Evolutionary conservation across 2,329 filamentous ascomycete genomes (phyloP).

Genomic region (Botrytis fragariae): DNA sequence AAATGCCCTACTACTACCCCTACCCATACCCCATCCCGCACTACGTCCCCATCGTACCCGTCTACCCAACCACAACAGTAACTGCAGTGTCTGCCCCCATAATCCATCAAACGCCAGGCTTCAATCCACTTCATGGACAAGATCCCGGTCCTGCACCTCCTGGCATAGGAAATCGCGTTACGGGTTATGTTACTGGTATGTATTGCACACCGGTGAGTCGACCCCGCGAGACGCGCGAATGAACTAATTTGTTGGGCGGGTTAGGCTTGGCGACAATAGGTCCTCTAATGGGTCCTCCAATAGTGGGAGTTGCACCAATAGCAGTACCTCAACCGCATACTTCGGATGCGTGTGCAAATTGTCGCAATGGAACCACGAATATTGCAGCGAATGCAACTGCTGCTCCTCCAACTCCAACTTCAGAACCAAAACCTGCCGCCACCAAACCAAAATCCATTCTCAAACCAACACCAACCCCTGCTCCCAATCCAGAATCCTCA

Average conservation of each 20-base stretch:
- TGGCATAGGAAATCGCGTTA: background rate
- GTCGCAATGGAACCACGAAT: background rate
- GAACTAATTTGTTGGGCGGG: background rate
- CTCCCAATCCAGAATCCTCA: background rate
- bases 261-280: background rate
- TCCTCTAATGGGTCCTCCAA: background rate
- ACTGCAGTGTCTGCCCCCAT: background rate
- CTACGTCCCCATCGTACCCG: background rate
- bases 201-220: slow-evolving; percentile 2
- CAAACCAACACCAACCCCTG: background rate
- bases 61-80: background rate
- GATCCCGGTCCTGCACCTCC: background rate
- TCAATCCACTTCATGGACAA: background rate
- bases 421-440: background rate
- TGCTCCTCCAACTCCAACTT: background rate
- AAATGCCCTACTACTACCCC: slow-evolving; percentile 1
- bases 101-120: background rate
- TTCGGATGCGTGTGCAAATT: background rate
- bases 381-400: background rate
- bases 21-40: background rate
- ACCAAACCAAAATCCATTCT: background rate
- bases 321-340: background rate
- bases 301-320: background rate
- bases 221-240: background rate
- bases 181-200: background rate